Conservation (phyloP, 78 protist species). For the Polysphondylium violaceum region DNA sequence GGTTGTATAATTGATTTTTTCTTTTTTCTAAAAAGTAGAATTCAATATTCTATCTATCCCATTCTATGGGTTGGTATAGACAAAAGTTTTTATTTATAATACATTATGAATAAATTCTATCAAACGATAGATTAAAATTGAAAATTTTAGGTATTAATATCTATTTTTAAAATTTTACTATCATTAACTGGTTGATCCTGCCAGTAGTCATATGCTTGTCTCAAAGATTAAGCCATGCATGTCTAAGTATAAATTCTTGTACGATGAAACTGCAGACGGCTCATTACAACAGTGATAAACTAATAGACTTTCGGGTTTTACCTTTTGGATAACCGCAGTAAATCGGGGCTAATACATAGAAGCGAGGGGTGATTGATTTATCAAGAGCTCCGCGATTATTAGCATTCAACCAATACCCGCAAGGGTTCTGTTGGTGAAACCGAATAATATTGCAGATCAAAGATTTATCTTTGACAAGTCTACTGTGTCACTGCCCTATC, state of each 20-base stretch:
- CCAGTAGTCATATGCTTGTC: conserved; percentile 96
- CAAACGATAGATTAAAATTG: not conserved
- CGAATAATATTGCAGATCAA: conserved; percentile 91
- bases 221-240: conserved; percentile 95
- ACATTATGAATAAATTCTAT: not conserved
- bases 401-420: conserved; percentile 25
- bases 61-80: too few species aligned
- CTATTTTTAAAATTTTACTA: too few species aligned
- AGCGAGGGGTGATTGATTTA: conserved; percentile 32
- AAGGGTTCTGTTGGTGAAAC: conserved; percentile 80
- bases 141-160: not conserved
- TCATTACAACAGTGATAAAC: conserved; percentile 89
- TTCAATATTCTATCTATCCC: too few species aligned
- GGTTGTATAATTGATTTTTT: not conserved
- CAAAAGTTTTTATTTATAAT: not conserved
- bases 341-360: conserved; percentile 94
- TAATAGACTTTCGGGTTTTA: conserved; percentile 70
- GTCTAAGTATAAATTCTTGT: conserved; percentile 86
- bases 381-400: conserved; percentile 32
- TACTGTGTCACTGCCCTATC: conserved; percentile 95
- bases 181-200: conserved; percentile 93
- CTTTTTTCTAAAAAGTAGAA: not conserved
- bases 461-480: conserved; percentile 19
- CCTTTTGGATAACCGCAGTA: conserved; percentile 92
- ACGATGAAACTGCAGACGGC: conserved; percentile 92